phyloP scores from a whole-genome alignment of 805 yeast species.

The Suhomyces canberraensis region DNA sequence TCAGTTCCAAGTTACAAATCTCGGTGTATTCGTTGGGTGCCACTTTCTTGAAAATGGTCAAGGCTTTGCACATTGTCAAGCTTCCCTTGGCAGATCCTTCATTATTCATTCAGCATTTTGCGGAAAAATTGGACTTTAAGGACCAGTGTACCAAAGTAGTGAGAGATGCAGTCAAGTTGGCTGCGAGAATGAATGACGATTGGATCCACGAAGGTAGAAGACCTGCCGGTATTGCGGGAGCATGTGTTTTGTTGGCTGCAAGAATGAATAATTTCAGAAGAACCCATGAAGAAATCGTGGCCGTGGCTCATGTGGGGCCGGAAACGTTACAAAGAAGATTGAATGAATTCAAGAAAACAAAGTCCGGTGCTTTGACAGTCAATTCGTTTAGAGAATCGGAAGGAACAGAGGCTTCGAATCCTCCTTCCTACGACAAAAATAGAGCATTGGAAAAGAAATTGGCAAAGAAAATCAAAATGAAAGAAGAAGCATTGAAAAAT shows the following conservation, averaged over 20 bases:
- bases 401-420: conserved; percentile 51
- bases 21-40: conserved; percentile 95
- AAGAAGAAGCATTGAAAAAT: not conserved
- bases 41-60: conserved; percentile 90
- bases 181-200: conserved; percentile 87
- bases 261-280: conserved; percentile 94
- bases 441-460: conserved; percentile 48
- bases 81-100: conserved; percentile 94
- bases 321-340: conserved; percentile 88
- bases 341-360: conserved; percentile 79
- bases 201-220: conserved; percentile 97
- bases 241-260: conserved; percentile 88
- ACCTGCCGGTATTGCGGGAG: conserved; percentile 99
- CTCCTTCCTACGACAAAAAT: conserved; percentile 78
- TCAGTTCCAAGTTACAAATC: conserved; percentile 83
- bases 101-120: conserved; percentile 88
- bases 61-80: conserved; percentile 68
- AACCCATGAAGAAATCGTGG: conserved; percentile 89
- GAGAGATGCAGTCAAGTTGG: conserved; percentile 81
- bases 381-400: conserved; percentile 62
- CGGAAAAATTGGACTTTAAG: conserved; percentile 82
- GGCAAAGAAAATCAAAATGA: conserved; percentile 9
- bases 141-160: conserved; percentile 69
- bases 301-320: conserved; percentile 92
- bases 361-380: conserved; percentile 70